Evolutionary conservation across 139 green algal species (phyloP).

Genomic region (Chlorella sp.): DNA sequence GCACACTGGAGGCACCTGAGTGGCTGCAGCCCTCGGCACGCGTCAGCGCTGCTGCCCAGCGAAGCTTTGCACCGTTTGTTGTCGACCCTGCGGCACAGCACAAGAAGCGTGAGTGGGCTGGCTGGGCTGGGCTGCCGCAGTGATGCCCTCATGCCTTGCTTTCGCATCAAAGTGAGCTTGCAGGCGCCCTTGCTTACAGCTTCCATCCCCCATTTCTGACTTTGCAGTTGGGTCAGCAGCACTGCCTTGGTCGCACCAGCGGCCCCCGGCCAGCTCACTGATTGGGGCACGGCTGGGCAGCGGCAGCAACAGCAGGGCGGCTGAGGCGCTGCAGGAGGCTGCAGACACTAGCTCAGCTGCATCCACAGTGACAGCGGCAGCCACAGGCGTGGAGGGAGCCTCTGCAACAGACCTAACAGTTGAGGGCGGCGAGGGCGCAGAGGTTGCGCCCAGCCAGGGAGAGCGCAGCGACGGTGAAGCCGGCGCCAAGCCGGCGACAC

Average conservation of each 20-base stretch:
- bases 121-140: neutral
- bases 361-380: neutral
- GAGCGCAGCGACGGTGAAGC: neutral
- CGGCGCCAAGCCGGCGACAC: neutral
- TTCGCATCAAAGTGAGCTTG: too few species aligned
- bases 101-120: constrained; percentile 18
- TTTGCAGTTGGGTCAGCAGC: constrained; percentile 9
- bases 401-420: neutral
- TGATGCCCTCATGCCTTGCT: too few species aligned
- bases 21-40: neutral
- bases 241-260: constrained; percentile 29
- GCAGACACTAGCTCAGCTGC: neutral
- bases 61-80: neutral
- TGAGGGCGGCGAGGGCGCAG: neutral
- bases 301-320: neutral
- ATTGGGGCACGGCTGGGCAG: neutral
- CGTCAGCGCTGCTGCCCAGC: neutral
- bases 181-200: too few species aligned
- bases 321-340: too few species aligned
- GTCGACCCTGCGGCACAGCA: constrained; percentile 10
- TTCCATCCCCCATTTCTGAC: neutral
- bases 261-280: neutral
- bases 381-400: neutral
- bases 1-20: neutral
- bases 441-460: neutral